These are phyloP conservation scores for Escovopsis sp. DNA, from an alignment of 2,329 filamentous ascomycete genomes.

Conservation along the genomic window DNA sequence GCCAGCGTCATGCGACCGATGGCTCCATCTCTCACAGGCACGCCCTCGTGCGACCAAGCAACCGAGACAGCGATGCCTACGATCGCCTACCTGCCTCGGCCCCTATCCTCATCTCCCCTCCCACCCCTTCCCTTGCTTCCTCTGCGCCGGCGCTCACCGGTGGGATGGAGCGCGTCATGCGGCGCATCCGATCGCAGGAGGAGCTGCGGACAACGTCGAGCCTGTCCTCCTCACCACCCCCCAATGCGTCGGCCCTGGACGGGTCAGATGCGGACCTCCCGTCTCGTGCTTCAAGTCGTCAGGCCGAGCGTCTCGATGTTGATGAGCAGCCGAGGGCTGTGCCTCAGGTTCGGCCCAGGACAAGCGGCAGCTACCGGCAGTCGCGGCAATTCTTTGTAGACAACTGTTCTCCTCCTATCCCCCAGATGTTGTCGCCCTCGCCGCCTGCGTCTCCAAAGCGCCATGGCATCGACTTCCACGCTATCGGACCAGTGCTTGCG, in stretches of 20 bases:
- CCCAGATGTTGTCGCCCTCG: slow-evolving; percentile 1
- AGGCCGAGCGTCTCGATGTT: slow-evolving; percentile 24
- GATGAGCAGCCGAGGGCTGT: slow-evolving; percentile 19
- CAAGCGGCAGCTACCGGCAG: slow-evolving; percentile 28
- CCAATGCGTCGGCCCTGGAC: no score
- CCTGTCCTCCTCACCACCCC: slow-evolving; percentile 26
- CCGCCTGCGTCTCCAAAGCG: slow-evolving; percentile 3
- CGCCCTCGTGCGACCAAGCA: no score
- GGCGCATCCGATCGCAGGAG: slow-evolving; percentile 33
- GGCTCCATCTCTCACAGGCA: slow-evolving; percentile 23
- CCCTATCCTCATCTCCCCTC: no score
- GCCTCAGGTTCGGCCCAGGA: slow-evolving; percentile 27
- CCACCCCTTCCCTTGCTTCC: slow-evolving; percentile 3
- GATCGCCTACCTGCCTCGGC: no score
- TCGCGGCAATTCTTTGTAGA: slow-evolving; percentile 25
- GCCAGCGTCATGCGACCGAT: slow-evolving; percentile 18
- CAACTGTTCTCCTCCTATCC: slow-evolving; percentile 7
- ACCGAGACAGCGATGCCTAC: no score
- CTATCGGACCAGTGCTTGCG: background rate
- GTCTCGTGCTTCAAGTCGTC: slow-evolving; percentile 13
- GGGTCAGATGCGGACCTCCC: slow-evolving; percentile 30
- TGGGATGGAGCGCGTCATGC: slow-evolving; percentile 22
- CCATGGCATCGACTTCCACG: background rate
- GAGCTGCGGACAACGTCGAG: slow-evolving; percentile 31
- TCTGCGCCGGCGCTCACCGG: slow-evolving; percentile 7